Conservation (phyloP, 768 basidiomycete genomes). For the Dentipellis fragilis region DNA sequence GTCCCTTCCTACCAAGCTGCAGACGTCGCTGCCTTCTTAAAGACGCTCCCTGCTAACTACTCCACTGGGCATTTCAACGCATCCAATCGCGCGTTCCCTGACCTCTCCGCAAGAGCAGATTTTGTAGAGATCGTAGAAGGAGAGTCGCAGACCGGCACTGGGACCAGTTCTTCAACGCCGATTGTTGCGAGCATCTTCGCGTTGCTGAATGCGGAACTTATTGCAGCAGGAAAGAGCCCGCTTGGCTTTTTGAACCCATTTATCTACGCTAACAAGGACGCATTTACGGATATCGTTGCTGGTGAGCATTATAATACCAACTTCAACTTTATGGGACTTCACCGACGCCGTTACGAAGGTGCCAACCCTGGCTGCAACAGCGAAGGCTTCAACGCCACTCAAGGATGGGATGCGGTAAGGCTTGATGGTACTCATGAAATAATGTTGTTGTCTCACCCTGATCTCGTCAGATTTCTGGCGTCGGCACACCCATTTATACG, state of each 20-base stretch:
- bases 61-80: slow-evolving; percentile 12
- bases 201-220: slow-evolving; percentile 24
- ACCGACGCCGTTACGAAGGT: not conserved
- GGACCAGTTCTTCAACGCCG: slow-evolving; percentile 25
- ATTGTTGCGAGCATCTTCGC: slow-evolving; percentile 24
- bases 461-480: slow-evolving; percentile 21
- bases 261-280: slow-evolving; percentile 21
- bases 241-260: slow-evolving; percentile 26
- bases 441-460: not conserved
- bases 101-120: slow-evolving; percentile 2
- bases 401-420: slow-evolving; percentile 23
- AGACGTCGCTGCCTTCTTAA: slow-evolving; percentile 5
- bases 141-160: slow-evolving; percentile 11
- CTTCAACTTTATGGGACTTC: not conserved
- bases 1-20: slow-evolving; percentile 8
- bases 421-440: not conserved
- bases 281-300: slow-evolving; percentile 24
- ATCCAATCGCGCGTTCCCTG: slow-evolving; percentile 15
- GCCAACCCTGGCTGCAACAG: slow-evolving; percentile 15
- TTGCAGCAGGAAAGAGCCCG: slow-evolving; percentile 17
- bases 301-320: slow-evolving; percentile 4
- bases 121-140: not conserved
- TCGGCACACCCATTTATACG: slow-evolving; percentile 52
- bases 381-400: slow-evolving; percentile 20
- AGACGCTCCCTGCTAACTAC: not conserved